These are phyloP conservation scores for Geotrichum klebahnii DNA, from an alignment of 1,139 yeast species.

Conservation along the genomic window DNA sequence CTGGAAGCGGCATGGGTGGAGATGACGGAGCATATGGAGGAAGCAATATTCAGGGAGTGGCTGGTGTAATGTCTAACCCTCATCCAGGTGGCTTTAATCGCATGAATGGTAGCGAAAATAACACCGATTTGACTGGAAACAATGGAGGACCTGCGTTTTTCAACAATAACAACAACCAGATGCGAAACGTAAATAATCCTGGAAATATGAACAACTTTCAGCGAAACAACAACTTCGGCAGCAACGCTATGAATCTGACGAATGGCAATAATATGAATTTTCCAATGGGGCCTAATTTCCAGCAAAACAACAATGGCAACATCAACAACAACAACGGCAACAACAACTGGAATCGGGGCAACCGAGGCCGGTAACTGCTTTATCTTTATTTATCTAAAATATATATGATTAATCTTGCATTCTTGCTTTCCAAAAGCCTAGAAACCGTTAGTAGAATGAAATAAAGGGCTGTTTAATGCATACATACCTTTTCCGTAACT, in stretches of 20 bases:
- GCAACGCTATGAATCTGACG: neutral
- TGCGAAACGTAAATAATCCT: slow-evolving; percentile 2
- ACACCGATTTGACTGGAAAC: too few relatives aligned
- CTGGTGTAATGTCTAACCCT: slow-evolving; percentile 16
- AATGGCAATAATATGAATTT: neutral
- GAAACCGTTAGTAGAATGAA: neutral
- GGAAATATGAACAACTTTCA: slow-evolving; percentile 11
- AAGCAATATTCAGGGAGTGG: slow-evolving; percentile 18
- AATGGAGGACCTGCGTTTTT: slow-evolving; percentile 2
- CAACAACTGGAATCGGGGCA: slow-evolving; percentile 5
- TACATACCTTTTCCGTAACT: slow-evolving; percentile 30
- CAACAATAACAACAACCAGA: slow-evolving; percentile 10
- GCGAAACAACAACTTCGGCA: slow-evolving; percentile 5
- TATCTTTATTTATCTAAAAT: neutral
- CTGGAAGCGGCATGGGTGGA: slow-evolving; percentile 8
- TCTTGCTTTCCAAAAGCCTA: slow-evolving; percentile 29
- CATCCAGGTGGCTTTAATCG: slow-evolving; percentile 14
- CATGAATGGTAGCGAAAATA: slow-evolving; percentile 2
- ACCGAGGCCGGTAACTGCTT: neutral
- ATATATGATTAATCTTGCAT: neutral
- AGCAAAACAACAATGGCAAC: too few relatives aligned
- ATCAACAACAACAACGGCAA: neutral
- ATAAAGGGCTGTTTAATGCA: neutral
- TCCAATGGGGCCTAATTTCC: neutral
- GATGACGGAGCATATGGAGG: slow-evolving; percentile 21